Evolutionary conservation across 768 basidiomycete genomes (phyloP), one percentile per base, ranked within the genome.

Genomic region (Rickenella mellea): DNA sequence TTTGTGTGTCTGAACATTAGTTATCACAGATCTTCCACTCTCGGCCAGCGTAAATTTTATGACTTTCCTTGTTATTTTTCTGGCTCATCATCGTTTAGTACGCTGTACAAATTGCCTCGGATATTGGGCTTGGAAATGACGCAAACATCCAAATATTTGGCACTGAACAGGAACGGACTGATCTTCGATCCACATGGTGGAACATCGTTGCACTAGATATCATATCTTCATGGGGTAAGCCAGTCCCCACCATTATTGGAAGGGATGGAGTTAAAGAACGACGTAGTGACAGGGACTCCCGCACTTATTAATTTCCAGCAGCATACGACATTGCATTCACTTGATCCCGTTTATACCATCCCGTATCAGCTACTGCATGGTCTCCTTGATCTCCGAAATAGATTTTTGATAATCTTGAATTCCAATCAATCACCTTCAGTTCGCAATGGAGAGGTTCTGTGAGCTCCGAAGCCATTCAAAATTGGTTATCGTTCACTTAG

Each of bases 51-150:
- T n/a, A n/a, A n/a, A n/a, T n/a, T n/a, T n/a, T n/a, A n/a, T n/a
- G n/a, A n/a, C n/a, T n/a, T n/a, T n/a, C n/a, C n/a, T n/a, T n/a
- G n/a, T n/a, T n/a, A n/a, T n/a, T n/a, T n/a, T n/a, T n/a, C n/a
- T n/a, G n/a, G n/a, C n/a, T n/a, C n/a, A n/a, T n/a, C n/a, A n/a
- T n/a, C n/a, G n/a, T 65, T 51, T 66, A 74, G 59, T 74, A 79
- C 68, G 76, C 80, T 38, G 73, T 73, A 64, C 73, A 71, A 48
- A 81, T 84, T 73, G 78, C 80, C 42, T 69, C 78, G 53, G 78
- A 80, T 41, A 70, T 84, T 11, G 81, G 79, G 20, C 59, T 83
- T 39, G 75, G 78, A 41, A 75, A 78, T 48, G 71, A 74, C 47
- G 68, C 66, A 33, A 60, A 64, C 21, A 56, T 69, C 27, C 70